Base-by-base conservation (phyloP, 345 rosid species). In the Eucalyptus marginata region DNA sequence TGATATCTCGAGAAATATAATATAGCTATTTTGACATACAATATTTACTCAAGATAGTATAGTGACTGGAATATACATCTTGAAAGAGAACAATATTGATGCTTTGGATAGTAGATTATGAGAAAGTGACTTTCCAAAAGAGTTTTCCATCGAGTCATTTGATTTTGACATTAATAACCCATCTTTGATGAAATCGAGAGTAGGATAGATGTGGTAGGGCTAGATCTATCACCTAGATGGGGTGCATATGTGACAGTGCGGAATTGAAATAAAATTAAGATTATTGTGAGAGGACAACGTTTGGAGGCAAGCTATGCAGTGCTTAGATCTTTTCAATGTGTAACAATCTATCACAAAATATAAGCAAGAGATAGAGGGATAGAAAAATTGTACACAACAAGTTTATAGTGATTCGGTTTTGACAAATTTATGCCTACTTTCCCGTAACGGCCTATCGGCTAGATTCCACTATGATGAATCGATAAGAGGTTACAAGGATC, bases 361-460 rank as follows among this genome's bases (percentile, higher is more conserved):
- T 52, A 52, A 52, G 25, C 58, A 52, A 52, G 10, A 52, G 58
- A 52, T 52, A 52, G 0, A 52, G 58, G 58, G 25, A 0, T 52
- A 52, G 25, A 8, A 18, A 18, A 52, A 7, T 52, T 52, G 5
- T 20, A 52, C 58, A 20, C 58, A 52, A 52, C 58, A 52, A 52
- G 58, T 52, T 52, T 52, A 18, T 52, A 18, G 58, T 0, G 58
- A 0, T 52, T 18, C 0, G 58, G 10, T 52, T 3, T 52, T 52
- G 10, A 3, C 25, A 52, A 52, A 52, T 18, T 0, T 52, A 52
- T 0, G 5, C 0, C 0, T 0, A 20, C 10, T 52, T 25, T 52
- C 10, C 1, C 2, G 2, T 20, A 8, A 52, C 0, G 20, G 10
- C 0, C 0, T 18, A 52, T 52, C 0, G 0, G 10, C 10, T 52